Percentiles rank a stretch among this genome's conserved stretches.
phyloP scores from a whole-genome alignment of 2,329 filamentous ascomycete genomes.

The Diaporthe sp. region DNA sequence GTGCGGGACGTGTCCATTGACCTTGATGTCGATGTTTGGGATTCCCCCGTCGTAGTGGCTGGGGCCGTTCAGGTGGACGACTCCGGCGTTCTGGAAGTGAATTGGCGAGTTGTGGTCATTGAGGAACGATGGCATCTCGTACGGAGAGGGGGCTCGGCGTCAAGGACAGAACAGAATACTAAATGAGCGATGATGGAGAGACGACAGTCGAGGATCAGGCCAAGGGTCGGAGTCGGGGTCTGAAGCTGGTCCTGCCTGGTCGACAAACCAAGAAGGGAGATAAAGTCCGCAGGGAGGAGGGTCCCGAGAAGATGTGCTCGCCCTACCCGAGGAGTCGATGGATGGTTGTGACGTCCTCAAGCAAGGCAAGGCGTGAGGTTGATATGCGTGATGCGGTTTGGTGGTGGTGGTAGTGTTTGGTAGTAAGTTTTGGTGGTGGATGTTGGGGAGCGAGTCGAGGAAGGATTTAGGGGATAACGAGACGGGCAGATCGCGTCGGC shows the following conservation, averaged over 20 bases:
- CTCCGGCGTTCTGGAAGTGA: constrained; percentile 53
- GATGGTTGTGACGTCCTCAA: constrained; percentile 28
- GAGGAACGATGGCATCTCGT: constrained; percentile 64
- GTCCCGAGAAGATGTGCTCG: constrained; percentile 8
- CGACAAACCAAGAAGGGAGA: not conserved
- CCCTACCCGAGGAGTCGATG: constrained; percentile 28
- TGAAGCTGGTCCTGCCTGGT: not conserved
- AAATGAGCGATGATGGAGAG: constrained; percentile 29
- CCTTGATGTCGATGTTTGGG: constrained; percentile 42
- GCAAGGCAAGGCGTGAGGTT: constrained; percentile 16
- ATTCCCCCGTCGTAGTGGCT: constrained; percentile 44
- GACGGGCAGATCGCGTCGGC: constrained; percentile 32
- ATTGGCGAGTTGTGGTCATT: constrained; percentile 56
- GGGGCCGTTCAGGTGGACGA: constrained; percentile 56
- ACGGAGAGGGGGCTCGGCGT: not conserved
- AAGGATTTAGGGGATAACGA: constrained; percentile 31
- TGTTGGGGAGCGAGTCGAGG: constrained; percentile 22
- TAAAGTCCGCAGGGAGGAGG: not conserved
- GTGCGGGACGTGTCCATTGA: constrained; percentile 46
- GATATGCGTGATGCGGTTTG: not conserved
- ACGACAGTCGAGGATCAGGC: constrained; percentile 11
- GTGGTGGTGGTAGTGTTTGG: not conserved
- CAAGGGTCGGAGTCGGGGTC: not conserved
- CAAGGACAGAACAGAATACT: constrained; percentile 31
- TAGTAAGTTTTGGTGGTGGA: not conserved